Evolutionary conservation across 805 yeast genomes (phyloP), one percentile per base, ranked within the genome.

Genomic region (Saturnispora gosingensis): DNA sequence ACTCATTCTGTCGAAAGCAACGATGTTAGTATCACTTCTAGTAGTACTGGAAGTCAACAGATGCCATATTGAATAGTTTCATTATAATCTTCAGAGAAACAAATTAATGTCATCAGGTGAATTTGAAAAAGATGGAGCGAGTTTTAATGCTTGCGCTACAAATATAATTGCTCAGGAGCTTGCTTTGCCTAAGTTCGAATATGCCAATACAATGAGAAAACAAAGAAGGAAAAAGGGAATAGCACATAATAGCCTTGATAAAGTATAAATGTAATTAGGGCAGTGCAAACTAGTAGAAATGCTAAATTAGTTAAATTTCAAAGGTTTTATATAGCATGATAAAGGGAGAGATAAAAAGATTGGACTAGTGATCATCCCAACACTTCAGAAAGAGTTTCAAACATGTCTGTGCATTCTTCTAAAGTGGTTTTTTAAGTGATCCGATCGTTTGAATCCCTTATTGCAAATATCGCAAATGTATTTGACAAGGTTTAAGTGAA

Each of bases 391-490:
- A 36, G 28, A 25, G 38, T 9, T 4, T 45, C 18, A 34, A 15
- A 18, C 25, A 7, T 30, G 24, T 6, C 49, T 52, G 49, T 65
- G 68, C 57, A 63, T 58, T 55, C 68, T 77, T 59, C 77, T 77
- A 55, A 80, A 67, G 62, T 83, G 88, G 61, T 81, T 86, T 45
- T 78, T 76, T 59, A 82, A 70, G 58, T 83, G 84, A 61, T 83
- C 89, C 13, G 82, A 75, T 51, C 89, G 66, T 54, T 85, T 78
- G 58, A 83, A 83, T 57, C 76, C 77, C 62, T 81, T 82, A 43
- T 70, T 71, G 60, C 89, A 83, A 45, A 70, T 66, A 16, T 69
- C 60, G 60, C 88, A 83, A 46, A 73, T 76, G 64, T 75, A 82
- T 71, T 58, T 78, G 76, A 55, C 75, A 66, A 27, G 82, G 24